Percentiles rank a stretch among this genome's conserved stretches.
Evolutionary conservation across 1,284 basidiomycete species (phyloP).

Genomic region (Sanghuangporus sanghuang): DNA sequence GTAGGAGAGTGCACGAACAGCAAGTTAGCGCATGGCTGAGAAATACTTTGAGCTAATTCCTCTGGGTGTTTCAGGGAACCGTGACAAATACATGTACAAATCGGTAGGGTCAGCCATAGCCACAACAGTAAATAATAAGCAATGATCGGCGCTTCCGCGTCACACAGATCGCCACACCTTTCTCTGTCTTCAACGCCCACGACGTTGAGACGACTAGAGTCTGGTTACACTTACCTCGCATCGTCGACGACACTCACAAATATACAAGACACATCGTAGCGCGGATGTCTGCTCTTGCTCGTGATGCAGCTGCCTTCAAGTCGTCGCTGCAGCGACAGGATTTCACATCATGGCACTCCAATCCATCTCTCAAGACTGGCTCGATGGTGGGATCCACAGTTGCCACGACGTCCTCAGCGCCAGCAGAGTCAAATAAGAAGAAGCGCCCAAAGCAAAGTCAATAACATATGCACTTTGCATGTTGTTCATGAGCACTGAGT

Average conservation of each 20-base stretch:
- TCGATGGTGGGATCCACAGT: constrained; percentile 16
- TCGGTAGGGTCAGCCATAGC: neutral
- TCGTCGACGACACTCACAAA: neutral
- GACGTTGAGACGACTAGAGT: constrained; percentile 4
- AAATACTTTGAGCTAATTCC: neutral
- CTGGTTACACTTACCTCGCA: neutral
- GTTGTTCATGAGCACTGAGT: neutral
- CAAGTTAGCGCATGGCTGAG: neutral
- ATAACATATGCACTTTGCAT: constrained; percentile 18
- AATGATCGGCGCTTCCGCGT: neutral
- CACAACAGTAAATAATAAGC: neutral
- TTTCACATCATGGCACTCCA: constrained; percentile 68
- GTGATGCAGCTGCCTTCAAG: constrained; percentile 67
- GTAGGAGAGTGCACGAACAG: neutral
- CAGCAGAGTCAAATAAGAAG: constrained; percentile 46
- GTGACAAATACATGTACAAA: neutral
- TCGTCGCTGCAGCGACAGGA: constrained; percentile 55
- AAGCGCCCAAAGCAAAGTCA: constrained; percentile 59
- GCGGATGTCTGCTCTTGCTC: constrained; percentile 55
- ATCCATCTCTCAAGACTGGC: constrained; percentile 29
- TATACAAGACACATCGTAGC: neutral
- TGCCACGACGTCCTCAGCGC: constrained; percentile 18
- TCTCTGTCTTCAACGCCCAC: neutral
- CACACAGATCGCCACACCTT: neutral
- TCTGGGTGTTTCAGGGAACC: neutral